Conservation (phyloP, 2,329 filamentous ascomycete species). For the Fusarium burgessii region DNA sequence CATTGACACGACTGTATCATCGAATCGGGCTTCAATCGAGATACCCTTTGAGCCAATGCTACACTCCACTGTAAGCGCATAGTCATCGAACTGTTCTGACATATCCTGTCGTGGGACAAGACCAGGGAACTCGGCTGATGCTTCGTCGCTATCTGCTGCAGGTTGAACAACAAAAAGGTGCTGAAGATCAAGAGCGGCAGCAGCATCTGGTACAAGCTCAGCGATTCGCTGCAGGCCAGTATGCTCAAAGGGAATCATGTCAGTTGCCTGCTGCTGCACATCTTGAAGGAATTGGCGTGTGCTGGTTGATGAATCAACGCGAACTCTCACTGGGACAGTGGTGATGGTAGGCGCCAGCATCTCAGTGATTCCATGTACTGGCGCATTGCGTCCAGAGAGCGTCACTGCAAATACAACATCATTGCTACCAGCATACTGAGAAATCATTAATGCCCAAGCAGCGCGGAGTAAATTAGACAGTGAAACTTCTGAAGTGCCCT, state of each 20-base stretch:
- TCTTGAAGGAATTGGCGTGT: accelerated
- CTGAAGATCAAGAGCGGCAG: neutral
- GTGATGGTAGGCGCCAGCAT: neutral
- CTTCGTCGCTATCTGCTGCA: neutral
- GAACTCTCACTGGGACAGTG: neutral
- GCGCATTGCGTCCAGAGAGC: neutral
- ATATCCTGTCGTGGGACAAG: neutral
- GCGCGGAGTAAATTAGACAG: neutral
- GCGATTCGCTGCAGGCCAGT: neutral
- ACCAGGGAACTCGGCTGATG: neutral
- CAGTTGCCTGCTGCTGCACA: neutral
- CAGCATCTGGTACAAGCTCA: neutral
- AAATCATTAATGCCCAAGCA: neutral
- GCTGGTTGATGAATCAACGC: accelerated
- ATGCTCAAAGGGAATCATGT: neutral
- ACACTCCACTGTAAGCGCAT: neutral
- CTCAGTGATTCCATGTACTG: neutral
- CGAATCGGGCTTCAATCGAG: neutral
- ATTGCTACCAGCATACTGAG: neutral
- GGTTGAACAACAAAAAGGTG: conserved; percentile 1
- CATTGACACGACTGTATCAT: neutral
- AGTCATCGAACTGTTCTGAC: neutral
- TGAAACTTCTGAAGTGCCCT: neutral
- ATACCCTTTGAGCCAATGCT: neutral
- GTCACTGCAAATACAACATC: neutral